These are phyloP conservation scores for Annulohypoxylon maeteangense DNA, from an alignment of 495 filamentous ascomycete genomes.

Conservation along the genomic window DNA sequence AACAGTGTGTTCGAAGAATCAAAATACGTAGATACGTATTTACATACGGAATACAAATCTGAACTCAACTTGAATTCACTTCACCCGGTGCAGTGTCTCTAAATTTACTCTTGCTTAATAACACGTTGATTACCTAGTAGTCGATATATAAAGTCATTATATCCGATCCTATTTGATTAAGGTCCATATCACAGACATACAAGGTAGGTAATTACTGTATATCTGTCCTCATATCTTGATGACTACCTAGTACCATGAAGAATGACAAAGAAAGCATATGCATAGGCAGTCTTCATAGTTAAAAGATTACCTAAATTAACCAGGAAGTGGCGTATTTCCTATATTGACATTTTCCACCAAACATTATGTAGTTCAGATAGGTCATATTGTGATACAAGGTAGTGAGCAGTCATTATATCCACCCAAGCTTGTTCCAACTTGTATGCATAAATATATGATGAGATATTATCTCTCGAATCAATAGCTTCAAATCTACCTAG, in stretches of 20 bases:
- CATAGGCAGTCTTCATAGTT: background rate
- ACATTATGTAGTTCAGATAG: background rate
- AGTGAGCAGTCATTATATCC: background rate
- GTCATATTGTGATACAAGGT: background rate
- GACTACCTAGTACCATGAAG: slow-evolving; percentile 1
- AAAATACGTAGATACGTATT: too few relatives aligned
- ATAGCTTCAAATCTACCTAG: background rate
- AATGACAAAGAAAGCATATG: background rate
- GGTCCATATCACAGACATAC: background rate
- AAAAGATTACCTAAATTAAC: background rate
- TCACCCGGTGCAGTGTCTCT: slow-evolving; percentile 14
- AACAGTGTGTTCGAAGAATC: background rate
- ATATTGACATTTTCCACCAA: background rate
- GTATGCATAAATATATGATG: background rate
- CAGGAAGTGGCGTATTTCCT: background rate
- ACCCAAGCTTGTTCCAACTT: background rate
- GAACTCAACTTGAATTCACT: background rate
- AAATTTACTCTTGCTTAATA: slow-evolving; percentile 32
- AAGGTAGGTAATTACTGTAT: background rate
- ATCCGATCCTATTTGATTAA: background rate
- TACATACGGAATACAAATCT: too few relatives aligned
- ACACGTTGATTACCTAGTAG: slow-evolving; percentile 4
- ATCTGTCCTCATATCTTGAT: slow-evolving; percentile 3
- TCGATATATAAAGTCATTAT: background rate
- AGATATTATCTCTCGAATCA: background rate